These are phyloP conservation scores for Ramichloridium luteum DNA, from an alignment of 2,329 filamentous ascomycete species.

Conservation along the genomic window DNA sequence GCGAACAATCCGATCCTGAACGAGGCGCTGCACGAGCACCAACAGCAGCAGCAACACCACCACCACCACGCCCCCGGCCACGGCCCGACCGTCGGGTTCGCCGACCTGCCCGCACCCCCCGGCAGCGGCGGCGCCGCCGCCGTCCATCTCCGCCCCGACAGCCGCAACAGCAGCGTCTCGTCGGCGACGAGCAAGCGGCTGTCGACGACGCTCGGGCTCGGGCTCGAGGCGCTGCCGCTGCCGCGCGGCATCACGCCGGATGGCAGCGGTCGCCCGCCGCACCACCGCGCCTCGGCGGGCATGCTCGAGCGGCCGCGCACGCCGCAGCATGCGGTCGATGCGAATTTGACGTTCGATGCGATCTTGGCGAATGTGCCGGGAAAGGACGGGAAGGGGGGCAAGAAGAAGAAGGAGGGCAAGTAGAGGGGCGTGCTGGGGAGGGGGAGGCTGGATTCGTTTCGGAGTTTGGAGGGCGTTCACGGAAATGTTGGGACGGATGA, in stretches of 20 bases:
- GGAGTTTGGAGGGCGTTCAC: too few relatives aligned
- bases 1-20: conserved; percentile 27
- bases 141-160: conserved; percentile 11
- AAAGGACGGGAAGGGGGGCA: conserved; percentile 15
- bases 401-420: conserved; percentile 22
- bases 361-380: conserved; percentile 27
- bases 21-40: conserved; percentile 20
- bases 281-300: conserved; percentile 8
- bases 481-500: too few relatives aligned
- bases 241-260: conserved; percentile 32
- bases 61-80: conserved; percentile 7
- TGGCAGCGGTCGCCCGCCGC: conserved; percentile 10
- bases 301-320: conserved; percentile 21
- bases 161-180: conserved; percentile 10
- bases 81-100: conserved; percentile 4
- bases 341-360: conserved; percentile 38
- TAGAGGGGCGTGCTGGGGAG: too few relatives aligned
- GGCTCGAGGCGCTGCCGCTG: conserved; percentile 35
- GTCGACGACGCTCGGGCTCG: conserved; percentile 34
- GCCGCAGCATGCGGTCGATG: conserved; percentile 20
- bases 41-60: conserved; percentile 11
- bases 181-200: conserved; percentile 24
- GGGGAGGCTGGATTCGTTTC: too few relatives aligned
- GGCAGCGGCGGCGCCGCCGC: conserved; percentile 4
- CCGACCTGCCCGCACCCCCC: conserved; percentile 11